Evolutionary conservation across 306 rosid genomes (phyloP), one percentile per base, ranked within the genome.

Genomic region (Alnus glutinosa): DNA sequence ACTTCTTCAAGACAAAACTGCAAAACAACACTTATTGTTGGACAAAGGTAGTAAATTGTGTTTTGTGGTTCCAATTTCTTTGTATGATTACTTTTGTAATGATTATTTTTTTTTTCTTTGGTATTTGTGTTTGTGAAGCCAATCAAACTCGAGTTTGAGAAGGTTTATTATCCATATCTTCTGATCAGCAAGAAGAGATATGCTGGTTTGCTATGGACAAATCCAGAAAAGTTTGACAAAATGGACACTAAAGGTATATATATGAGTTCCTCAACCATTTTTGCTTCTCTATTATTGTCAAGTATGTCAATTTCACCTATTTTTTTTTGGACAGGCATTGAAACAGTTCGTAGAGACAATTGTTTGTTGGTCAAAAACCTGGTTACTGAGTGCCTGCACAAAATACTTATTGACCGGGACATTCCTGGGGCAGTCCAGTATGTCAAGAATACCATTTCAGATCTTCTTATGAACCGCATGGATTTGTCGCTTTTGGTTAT

Each of bases 381-480:
- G 89, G 98, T 95, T 76, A 94, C 71, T 49, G 92, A 95, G 83
- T 95, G 97, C 88, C 90, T 95, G 84, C 93, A 91, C 86, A 92
- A 90, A 85, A 84, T 95, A 83, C 89, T 95, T 42, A 92, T 95
- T 44, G 97, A 90, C 81, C 89, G 90, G 77, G 94, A 95, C 78
- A 61, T 95, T 70, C 98, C 98, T 71, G 98, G 96, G 75, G 98
- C 98, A 73, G 92, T 92, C 75, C 97, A 85, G 86, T 88, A 86
- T 86, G 98, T 95, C 83, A 95, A 95, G 88, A 92, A 85, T 81
- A 90, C 97, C 14, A 95, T 95, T 83, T 91, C 98, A 44, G 98
- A 95, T 90, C 98, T 95, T 80, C 98, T 92, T 71, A 95, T 89
- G 98, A 95, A 95, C 80, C 95, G 98, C 61, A 91, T 95, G 96